Evolutionary conservation across 768 basidiomycete genomes (phyloP).

Genomic region (Pleurotus platypus): DNA sequence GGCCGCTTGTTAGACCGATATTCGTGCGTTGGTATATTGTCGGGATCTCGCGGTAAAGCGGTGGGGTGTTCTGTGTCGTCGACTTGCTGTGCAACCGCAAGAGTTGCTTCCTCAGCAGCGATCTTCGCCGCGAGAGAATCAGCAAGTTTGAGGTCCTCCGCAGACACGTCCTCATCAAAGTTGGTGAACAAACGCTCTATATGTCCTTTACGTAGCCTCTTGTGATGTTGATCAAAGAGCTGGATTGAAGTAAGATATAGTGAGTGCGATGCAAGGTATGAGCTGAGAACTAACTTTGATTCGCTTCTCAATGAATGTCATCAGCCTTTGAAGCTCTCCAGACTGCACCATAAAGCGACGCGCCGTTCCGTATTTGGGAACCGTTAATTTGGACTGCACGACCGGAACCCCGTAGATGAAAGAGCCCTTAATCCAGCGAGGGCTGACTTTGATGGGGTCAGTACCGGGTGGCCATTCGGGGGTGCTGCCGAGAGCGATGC

Average conservation of each 20-base stretch:
- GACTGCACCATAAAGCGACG: constrained; percentile 5
- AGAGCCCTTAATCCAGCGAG: constrained; percentile 22
- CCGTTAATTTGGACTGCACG: constrained; percentile 13
- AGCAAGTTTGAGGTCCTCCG: not conserved
- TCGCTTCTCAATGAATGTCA: constrained; percentile 4
- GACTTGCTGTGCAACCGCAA: not conserved
- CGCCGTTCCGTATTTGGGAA: constrained; percentile 8
- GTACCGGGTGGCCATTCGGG: constrained; percentile 23
- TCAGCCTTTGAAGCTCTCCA: constrained; percentile 3
- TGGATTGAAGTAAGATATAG: not conserved
- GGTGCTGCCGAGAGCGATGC: constrained; percentile 28
- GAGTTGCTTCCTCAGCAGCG: not conserved
- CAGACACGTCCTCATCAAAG: not conserved
- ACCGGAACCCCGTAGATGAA: constrained; percentile 31
- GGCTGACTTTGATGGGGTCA: constrained; percentile 24
- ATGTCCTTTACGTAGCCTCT: not conserved
- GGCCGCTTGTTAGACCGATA: constrained; percentile 1
- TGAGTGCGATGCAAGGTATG: not conserved
- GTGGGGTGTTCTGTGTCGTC: constrained; percentile 1
- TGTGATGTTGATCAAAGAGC: constrained; percentile 5
- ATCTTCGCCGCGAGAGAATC: constrained; percentile 1
- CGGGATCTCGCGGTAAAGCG: not conserved
- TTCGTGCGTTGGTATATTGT: not conserved
- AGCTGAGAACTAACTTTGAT: not conserved
- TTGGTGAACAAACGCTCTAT: not conserved